Evolutionary conservation across 306 rosid species (phyloP).

Genomic region (Sechiopsis laciniata): DNA sequence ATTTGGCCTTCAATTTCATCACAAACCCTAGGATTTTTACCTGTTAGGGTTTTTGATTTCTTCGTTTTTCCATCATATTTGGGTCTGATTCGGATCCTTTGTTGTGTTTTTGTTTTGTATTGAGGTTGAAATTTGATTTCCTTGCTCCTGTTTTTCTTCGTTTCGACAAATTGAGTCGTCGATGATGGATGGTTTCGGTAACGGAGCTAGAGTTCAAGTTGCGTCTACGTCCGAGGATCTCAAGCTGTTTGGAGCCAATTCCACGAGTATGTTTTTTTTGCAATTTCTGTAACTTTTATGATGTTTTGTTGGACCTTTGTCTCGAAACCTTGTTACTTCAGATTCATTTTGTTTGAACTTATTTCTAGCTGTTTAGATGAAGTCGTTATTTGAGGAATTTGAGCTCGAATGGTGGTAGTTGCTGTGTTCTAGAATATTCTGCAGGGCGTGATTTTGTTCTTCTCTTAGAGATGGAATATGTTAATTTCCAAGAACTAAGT

Average conservation of each 20-base stretch:
- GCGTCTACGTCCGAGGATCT: constrained; percentile 52
- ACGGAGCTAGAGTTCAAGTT: constrained; percentile 52
- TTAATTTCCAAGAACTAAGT: too few species aligned
- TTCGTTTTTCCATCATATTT: not conserved
- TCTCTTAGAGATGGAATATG: not conserved
- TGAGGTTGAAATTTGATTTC: constrained; percentile 25
- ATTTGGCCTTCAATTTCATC: constrained; percentile 25
- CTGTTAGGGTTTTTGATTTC: constrained; percentile 30
- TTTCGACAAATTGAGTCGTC: constrained; percentile 25
- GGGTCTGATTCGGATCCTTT: constrained; percentile 17
- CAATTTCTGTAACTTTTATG: not conserved
- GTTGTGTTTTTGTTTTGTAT: not conserved
- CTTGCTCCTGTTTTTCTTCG: constrained; percentile 26
- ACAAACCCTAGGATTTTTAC: constrained; percentile 31
- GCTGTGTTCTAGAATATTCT: not conserved
- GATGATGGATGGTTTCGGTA: constrained; percentile 74
- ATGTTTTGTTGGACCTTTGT: not conserved
- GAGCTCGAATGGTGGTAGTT: not conserved
- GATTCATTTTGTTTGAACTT: constrained; percentile 9
- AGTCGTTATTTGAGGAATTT: not conserved
- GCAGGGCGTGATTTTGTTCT: not conserved
- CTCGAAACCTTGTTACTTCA: not conserved
- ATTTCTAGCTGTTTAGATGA: not conserved
- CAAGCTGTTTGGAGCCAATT: constrained; percentile 45
- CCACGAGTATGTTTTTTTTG: constrained; percentile 49